Evolutionary conservation across 768 basidiomycete genomes (phyloP).

Genomic region (Mycena amicta): DNA sequence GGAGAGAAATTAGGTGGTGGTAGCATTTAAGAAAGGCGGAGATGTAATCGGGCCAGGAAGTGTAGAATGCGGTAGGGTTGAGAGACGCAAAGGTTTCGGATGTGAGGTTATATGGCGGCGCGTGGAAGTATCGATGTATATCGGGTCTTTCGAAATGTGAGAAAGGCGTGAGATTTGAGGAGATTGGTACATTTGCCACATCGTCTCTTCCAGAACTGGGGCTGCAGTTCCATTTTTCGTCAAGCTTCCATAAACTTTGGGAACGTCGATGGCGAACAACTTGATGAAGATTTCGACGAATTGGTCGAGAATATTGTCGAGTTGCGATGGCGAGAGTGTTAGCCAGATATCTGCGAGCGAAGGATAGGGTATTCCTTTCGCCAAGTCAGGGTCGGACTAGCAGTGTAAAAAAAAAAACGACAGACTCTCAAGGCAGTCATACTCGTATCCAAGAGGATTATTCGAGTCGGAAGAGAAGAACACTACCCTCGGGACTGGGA

Average conservation of each 20-base stretch:
- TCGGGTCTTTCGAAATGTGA: conserved; percentile 6
- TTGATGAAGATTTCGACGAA: conserved; percentile 18
- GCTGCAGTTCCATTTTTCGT: conserved; percentile 6
- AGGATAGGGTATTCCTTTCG: conserved; percentile 14
- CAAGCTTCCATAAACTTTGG: conserved; percentile 13
- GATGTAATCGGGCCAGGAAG: conserved; percentile 18
- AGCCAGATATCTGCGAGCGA: conserved; percentile 15
- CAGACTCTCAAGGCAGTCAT: conserved; percentile 21
- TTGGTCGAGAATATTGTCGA: conserved; percentile 15
- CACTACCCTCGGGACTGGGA: conserved; percentile 15
- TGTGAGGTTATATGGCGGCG: conserved; percentile 12
- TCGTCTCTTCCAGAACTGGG: conserved; percentile 21
- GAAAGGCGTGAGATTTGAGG: background rate
- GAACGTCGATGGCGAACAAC: conserved; percentile 2
- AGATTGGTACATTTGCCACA: conserved; percentile 13
- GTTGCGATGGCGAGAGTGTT: conserved; percentile 8
- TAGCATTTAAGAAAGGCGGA: conserved; percentile 16
- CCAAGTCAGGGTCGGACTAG: background rate
- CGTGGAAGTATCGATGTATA: conserved; percentile 20
- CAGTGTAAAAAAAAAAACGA: background rate
- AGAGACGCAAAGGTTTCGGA: conserved; percentile 14
- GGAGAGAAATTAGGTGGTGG: conserved; percentile 15
- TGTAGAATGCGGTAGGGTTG: conserved; percentile 8
- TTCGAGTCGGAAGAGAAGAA: conserved; percentile 15
- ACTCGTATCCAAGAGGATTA: conserved; percentile 17